Percentiles rank a stretch among this genome's conserved stretches.
Evolutionary conservation across 163 green algal species (phyloP).

Genomic region (Picocystis sp.): DNA sequence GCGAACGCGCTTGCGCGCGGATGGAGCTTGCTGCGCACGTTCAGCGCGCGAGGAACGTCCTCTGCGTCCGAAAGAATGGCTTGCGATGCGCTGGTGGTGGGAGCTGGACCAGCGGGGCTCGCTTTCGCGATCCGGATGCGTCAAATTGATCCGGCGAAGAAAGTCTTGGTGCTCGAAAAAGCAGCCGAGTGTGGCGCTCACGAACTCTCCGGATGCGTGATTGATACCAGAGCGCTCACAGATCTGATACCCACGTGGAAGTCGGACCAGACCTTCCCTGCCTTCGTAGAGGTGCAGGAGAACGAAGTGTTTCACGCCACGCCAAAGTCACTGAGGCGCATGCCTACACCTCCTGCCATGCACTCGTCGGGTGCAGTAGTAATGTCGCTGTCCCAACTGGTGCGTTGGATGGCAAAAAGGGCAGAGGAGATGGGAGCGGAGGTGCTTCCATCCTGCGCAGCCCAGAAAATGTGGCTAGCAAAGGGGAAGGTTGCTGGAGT

Average conservation of each 20-base stretch:
- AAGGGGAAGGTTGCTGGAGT: neutral
- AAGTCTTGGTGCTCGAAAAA: neutral
- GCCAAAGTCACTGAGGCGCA: constrained; percentile 7
- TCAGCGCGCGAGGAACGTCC: too few relatives aligned
- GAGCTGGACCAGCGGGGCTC: constrained; percentile 68
- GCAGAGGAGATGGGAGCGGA: constrained; percentile 75
- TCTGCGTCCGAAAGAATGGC: neutral
- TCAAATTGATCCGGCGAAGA: constrained; percentile 1
- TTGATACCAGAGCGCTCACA: constrained; percentile 64
- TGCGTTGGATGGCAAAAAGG: constrained; percentile 52
- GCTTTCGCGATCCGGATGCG: constrained; percentile 59
- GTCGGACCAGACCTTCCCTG: constrained; percentile 11
- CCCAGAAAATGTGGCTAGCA: constrained; percentile 6
- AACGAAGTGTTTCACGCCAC: neutral
- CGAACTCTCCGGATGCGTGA: constrained; percentile 75
- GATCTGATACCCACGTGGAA: constrained; percentile 74
- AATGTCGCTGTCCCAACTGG: constrained; percentile 33
- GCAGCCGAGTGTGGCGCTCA: constrained; percentile 39
- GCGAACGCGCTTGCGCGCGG: too few relatives aligned
- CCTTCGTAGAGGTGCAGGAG: neutral
- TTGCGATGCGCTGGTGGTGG: constrained; percentile 36
- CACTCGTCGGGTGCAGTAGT: constrained; percentile 46
- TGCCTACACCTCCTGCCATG: constrained; percentile 60
- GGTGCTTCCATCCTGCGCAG: constrained; percentile 70
- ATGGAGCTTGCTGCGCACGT: too few relatives aligned